A percentile compares a stretch with the other conserved stretches of the same genome.
Evolutionary conservation across 2,329 filamentous ascomycete genomes (phyloP).

Genomic region (Trematosphaeria pertusa): DNA sequence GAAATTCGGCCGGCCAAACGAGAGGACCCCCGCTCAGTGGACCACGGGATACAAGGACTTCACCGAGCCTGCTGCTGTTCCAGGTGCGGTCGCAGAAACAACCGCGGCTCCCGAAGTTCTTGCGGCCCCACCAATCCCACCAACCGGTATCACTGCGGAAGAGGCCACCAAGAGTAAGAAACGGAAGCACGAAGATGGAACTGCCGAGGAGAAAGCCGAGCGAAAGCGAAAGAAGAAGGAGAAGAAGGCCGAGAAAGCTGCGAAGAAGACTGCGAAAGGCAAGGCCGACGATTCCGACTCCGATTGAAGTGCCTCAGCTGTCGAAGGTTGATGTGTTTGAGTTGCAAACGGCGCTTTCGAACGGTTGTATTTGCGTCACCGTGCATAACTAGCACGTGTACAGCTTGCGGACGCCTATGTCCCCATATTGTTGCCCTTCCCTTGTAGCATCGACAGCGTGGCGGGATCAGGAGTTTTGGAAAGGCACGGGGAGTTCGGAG

Average conservation of each 20-base stretch:
- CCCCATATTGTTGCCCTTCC: constrained; percentile 37
- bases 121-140: constrained; percentile 43
- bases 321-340: constrained; percentile 24
- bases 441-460: constrained; percentile 45
- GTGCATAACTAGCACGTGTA: constrained; percentile 23
- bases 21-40: constrained; percentile 93
- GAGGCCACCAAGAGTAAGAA: constrained; percentile 50
- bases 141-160: constrained; percentile 31
- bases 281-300: constrained; percentile 42
- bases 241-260: constrained; percentile 55
- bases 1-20: constrained; percentile 94
- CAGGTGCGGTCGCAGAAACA: constrained; percentile 37
- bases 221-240: constrained; percentile 75
- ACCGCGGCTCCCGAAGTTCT: constrained; percentile 45
- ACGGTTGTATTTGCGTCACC: too few species aligned
- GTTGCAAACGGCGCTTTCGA: constrained; percentile 22
- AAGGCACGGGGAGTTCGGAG: constrained; percentile 45
- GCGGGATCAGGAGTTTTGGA: constrained; percentile 38
- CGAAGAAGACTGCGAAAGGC: constrained; percentile 42
- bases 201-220: constrained; percentile 55
- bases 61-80: constrained; percentile 32
- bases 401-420: constrained; percentile 31
- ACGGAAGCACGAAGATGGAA: constrained; percentile 58
- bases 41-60: constrained; percentile 90
- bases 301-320: constrained; percentile 30